Conservation (phyloP, 371 early-diverging fungal species). For the Capniomyces stellatus region DNA sequence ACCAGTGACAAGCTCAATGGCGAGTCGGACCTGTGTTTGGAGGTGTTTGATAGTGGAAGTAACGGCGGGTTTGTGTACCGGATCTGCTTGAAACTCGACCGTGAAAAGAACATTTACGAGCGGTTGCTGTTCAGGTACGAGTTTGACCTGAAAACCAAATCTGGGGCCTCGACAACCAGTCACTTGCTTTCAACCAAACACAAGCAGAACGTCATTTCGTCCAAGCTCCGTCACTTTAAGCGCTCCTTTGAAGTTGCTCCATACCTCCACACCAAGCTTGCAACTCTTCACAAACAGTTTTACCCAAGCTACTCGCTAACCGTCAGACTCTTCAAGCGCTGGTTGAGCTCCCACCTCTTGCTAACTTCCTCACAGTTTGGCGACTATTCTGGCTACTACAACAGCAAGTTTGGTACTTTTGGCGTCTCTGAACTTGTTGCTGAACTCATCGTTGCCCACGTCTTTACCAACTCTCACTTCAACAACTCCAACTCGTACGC, state of each 20-base stretch:
- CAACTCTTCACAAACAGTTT: slow-evolving; percentile 40
- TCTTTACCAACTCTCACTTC: slow-evolving; percentile 9
- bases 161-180: background rate
- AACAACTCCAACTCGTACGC: background rate
- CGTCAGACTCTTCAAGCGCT: slow-evolving; percentile 67
- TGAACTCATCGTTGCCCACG: slow-evolving; percentile 26
- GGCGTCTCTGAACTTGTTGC: slow-evolving; percentile 39
- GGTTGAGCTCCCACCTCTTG: slow-evolving; percentile 62
- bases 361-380: slow-evolving; percentile 6
- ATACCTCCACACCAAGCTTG: slow-evolving; percentile 42
- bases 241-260: slow-evolving; percentile 33
- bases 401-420: slow-evolving; percentile 6
- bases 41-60: background rate
- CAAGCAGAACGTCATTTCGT: background rate
- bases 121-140: background rate
- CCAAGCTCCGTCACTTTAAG: slow-evolving; percentile 14
- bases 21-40: slow-evolving; percentile 3
- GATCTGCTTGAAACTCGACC: background rate
- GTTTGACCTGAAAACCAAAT: background rate
- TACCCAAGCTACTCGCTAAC: slow-evolving; percentile 47
- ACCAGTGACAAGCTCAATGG: slow-evolving; percentile 8
- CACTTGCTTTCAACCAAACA: background rate
- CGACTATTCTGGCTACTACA: background rate
- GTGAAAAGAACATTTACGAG: background rate
- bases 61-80: background rate